Percentiles rank a stretch among this genome's conserved stretches.
These are phyloP conservation scores for Phanerochaete sordida DNA, from an alignment of 768 basidiomycete genomes.

Conservation along the genomic window DNA sequence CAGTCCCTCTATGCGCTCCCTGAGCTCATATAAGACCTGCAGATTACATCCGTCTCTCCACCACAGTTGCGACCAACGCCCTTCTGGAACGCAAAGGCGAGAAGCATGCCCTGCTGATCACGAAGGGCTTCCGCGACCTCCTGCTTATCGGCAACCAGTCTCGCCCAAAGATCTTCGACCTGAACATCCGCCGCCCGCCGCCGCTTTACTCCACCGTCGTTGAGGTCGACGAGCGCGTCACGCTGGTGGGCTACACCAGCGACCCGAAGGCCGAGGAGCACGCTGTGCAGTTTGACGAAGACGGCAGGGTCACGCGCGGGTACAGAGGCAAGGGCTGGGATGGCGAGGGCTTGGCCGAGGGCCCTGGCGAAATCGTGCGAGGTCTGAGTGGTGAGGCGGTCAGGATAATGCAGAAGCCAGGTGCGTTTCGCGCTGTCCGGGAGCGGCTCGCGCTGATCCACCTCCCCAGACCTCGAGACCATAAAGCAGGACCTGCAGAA, in stretches of 20 bases:
- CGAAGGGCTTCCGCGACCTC: conserved; percentile 88
- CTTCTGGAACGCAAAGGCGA: conserved; percentile 93
- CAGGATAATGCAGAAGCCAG: conserved; percentile 71
- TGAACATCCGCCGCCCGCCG: conserved; percentile 77
- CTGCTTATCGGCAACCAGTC: conserved; percentile 94
- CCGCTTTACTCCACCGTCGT: conserved; percentile 77
- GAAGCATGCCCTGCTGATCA: conserved; percentile 87
- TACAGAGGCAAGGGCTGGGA: conserved; percentile 83
- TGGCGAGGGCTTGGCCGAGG: conserved; percentile 63
- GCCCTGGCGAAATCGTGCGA: conserved; percentile 73
- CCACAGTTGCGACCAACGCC: conserved; percentile 95
- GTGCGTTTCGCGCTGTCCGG: conserved; percentile 30
- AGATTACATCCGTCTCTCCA: conserved; percentile 92
- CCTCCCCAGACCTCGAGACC: conserved; percentile 41
- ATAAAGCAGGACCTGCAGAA: conserved; percentile 61
- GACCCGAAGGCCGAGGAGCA: conserved; percentile 80
- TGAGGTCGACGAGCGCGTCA: conserved; percentile 89
- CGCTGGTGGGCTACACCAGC: conserved; percentile 88
- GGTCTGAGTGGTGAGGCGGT: conserved; percentile 92
- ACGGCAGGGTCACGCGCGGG: conserved; percentile 60
- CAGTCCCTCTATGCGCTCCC: background rate
- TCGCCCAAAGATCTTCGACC: conserved; percentile 91
- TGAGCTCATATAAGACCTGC: background rate
- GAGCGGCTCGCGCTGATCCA: background rate
- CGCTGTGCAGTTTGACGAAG: conserved; percentile 70